Percentiles rank a stretch among this genome's conserved stretches.
Conservation (phyloP, 2,329 filamentous ascomycete genomes). For the Alternaria sp. region DNA sequence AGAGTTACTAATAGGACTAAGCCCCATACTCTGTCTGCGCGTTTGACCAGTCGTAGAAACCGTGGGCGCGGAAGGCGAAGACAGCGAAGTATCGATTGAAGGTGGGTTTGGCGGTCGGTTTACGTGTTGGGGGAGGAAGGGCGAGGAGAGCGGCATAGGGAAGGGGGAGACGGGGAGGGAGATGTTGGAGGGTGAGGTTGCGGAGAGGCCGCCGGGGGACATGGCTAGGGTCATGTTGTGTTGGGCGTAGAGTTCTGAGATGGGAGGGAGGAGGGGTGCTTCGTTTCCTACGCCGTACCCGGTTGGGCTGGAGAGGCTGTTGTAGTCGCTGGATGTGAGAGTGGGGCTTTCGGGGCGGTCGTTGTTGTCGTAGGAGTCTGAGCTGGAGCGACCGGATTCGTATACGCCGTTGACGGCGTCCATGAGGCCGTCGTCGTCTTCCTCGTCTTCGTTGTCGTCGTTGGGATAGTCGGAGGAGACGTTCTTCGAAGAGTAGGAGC, state of each 20-base stretch:
- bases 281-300: slow-evolving; percentile 13
- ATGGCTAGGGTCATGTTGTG: slow-evolving; percentile 21
- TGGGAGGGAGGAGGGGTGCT: slow-evolving; percentile 25
- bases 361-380: slow-evolving; percentile 17
- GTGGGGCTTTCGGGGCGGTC: slow-evolving; percentile 40
- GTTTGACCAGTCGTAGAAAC: slow-evolving; percentile 26
- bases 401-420: slow-evolving; percentile 40
- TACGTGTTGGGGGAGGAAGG: slow-evolving; percentile 22
- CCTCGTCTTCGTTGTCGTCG: slow-evolving; percentile 12
- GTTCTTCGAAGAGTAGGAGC: slow-evolving; percentile 30
- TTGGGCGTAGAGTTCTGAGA: slow-evolving; percentile 22
- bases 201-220: slow-evolving; percentile 14
- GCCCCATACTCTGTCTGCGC: slow-evolving; percentile 37
- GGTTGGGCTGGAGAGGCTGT: slow-evolving; percentile 34
- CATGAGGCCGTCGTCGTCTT: slow-evolving; percentile 28
- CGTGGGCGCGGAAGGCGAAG: slow-evolving; percentile 28
- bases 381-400: slow-evolving; percentile 24
- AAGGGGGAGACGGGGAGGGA: slow-evolving; percentile 32
- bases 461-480: slow-evolving; percentile 25
- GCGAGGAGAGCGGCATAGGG: slow-evolving; percentile 32
- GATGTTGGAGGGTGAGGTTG: slow-evolving; percentile 28
- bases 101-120: slow-evolving; percentile 26
- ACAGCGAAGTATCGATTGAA: slow-evolving; percentile 33
- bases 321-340: slow-evolving; percentile 39
- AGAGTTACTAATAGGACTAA: slow-evolving; percentile 41